Evolutionary conservation across 768 basidiomycete genomes (phyloP).

Genomic region (Hypholoma sublateritium): DNA sequence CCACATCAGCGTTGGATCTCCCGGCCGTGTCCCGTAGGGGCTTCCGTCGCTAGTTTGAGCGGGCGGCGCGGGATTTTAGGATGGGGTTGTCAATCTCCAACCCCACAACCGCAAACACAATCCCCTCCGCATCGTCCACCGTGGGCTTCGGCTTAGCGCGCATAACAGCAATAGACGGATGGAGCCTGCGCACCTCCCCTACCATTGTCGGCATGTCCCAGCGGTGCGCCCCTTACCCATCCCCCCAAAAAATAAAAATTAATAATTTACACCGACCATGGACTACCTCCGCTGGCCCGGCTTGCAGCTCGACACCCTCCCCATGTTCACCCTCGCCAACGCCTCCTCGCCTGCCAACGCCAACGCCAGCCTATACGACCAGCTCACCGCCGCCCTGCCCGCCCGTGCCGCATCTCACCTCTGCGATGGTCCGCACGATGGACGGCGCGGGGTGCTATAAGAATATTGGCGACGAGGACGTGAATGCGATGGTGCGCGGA

Average conservation of each 20-base stretch:
- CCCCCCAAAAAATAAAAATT: neutral
- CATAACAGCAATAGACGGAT: conserved; percentile 10
- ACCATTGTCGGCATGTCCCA: conserved; percentile 17
- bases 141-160: neutral
- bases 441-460: conserved; percentile 10
- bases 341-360: neutral
- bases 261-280: too few species aligned
- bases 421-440: neutral
- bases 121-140: neutral
- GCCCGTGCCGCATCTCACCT: conserved; percentile 4
- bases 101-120: too few species aligned
- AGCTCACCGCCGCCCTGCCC: conserved; percentile 29
- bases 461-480: conserved; percentile 1
- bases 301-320: conserved; percentile 30
- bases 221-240: conserved; percentile 31
- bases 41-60: too few species aligned
- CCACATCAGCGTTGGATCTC: too few species aligned
- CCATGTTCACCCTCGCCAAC: conserved; percentile 19
- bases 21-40: too few species aligned
- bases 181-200: conserved; percentile 7
- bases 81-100: too few species aligned
- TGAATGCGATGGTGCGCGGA: neutral
- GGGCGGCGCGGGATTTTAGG: too few species aligned
- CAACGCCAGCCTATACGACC: conserved; percentile 13
- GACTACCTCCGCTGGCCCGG: neutral